phyloP scores from a whole-genome alignment of 2,329 filamentous ascomycete species.

The Penicillium sp. region DNA sequence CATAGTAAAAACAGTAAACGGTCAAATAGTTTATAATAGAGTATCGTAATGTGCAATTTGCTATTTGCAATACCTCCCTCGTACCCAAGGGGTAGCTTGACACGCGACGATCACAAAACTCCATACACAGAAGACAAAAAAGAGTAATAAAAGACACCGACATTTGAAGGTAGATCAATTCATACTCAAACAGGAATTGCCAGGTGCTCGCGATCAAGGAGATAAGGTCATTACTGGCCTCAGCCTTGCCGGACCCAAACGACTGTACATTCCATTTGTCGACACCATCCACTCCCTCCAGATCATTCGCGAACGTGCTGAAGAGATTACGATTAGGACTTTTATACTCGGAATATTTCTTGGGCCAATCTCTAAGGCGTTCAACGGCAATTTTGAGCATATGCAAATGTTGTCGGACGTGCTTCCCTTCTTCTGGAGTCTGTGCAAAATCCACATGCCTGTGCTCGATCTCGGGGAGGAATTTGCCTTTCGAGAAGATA shows the following conservation, averaged over 20 bases:
- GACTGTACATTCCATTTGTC: not conserved
- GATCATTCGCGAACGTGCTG: not conserved
- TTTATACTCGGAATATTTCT: not conserved
- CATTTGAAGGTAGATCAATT: not conserved
- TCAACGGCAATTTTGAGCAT: not conserved
- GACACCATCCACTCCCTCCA: not conserved
- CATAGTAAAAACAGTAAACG: no score
- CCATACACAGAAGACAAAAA: no score
- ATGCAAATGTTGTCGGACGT: not conserved
- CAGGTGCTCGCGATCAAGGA: not conserved
- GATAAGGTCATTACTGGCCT: not conserved
- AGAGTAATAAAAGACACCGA: not conserved
- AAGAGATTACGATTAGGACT: not conserved
- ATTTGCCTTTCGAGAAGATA: conserved; percentile 30
- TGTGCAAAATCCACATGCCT: conserved; percentile 33
- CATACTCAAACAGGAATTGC: not conserved
- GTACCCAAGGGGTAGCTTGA: no score
- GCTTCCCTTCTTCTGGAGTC: not conserved
- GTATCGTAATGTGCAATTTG: no score
- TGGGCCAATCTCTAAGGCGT: not conserved
- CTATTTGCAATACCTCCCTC: no score
- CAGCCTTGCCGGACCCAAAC: not conserved
- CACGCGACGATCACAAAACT: no score
- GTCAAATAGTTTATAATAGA: no score
- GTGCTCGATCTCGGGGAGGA: conserved; percentile 32